Base-by-base conservation (phyloP, 352 stramenopile genomes). In the Aphanomyces cochlioides region DNA sequence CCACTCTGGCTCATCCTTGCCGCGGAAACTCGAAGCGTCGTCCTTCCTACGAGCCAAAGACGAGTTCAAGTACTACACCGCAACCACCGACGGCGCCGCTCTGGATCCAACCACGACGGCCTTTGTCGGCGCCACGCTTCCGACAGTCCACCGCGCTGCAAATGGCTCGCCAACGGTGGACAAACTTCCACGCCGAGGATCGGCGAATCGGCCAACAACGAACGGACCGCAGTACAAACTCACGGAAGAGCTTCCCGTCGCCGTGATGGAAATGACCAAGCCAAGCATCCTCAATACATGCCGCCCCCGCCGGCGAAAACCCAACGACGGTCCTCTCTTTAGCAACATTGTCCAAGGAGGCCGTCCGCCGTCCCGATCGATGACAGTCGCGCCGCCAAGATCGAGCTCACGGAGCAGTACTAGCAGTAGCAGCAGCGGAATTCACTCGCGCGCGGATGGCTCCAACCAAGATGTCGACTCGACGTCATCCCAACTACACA, bases 231-330 rank as follows among this genome's bases (percentile, higher is more conserved):
- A 61, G 28, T 40, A 45, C 28, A 19, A 37, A 19, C 54, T 61
- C 54, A 39, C 54, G 5, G 34, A 61, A 7, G 17, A 61, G 37
- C 34, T 37, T 7, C 50, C 50, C 28, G 6, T 61, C 10, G 54
- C 54, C n/a, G 28, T 61, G 7, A 19, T 61, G 54, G 10, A 61
- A 41, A 61, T 61, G 54, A 61, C 54, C 19, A 61, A 61, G 37
- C 54, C 54, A 12, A 61, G 54, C n/a, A 39, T 61, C 7, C n/a
- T 61, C 6, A 61, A 61, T 40, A n/a, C 21, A 17, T 37, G 28
- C 15, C 7, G 17, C n/a, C 39, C 50, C 6, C 54, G 54, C 10
- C 13, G 28, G 5, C 7, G 54, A 7, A n/a, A 34, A 19, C 10
- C 28, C 7, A 37, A 61, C 54, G 54, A 61, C 28, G 15, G 6